phyloP scores from a whole-genome alignment of 805 yeast species.

The Diddensiella caesifluorescens region DNA sequence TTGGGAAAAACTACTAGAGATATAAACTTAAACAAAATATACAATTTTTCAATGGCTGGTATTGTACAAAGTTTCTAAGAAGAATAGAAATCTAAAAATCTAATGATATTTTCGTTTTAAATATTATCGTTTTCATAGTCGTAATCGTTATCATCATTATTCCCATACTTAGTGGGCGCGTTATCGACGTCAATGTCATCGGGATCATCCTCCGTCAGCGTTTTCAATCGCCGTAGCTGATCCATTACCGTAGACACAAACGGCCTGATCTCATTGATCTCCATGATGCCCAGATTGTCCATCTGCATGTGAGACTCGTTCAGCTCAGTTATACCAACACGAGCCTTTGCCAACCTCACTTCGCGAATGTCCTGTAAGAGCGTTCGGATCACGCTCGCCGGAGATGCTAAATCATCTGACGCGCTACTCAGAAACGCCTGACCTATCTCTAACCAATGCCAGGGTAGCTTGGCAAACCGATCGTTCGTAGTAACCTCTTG shows the following conservation, averaged over 20 bases:
- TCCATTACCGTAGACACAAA: constrained; percentile 78
- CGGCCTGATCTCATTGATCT: constrained; percentile 83
- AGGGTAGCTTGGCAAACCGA: constrained; percentile 60
- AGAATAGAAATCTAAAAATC: no score
- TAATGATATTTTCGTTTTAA: no score
- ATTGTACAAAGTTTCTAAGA: no score
- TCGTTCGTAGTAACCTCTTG: constrained; percentile 56
- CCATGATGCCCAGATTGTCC: constrained; percentile 76
- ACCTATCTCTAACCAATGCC: constrained; percentile 83
- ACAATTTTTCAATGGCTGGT: no score
- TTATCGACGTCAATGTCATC: constrained; percentile 2
- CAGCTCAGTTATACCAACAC: constrained; percentile 69
- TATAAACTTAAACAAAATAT: no score
- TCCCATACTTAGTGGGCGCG: neutral
- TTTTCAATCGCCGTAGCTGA: constrained; percentile 44
- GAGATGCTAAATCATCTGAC: constrained; percentile 70
- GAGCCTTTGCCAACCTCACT: constrained; percentile 70
- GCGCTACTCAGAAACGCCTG: constrained; percentile 66
- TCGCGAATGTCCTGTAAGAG: constrained; percentile 80
- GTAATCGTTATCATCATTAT: constrained; percentile 5
- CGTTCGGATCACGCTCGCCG: constrained; percentile 64
- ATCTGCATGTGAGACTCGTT: constrained; percentile 80
- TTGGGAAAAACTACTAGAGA: no score
- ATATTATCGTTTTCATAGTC: no score
- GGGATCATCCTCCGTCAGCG: constrained; percentile 13